Percentiles rank a stretch among this genome's conserved stretches.
Conservation (phyloP, 2,329 filamentous ascomycete species). For the Aureobasidium subglaciale region DNA sequence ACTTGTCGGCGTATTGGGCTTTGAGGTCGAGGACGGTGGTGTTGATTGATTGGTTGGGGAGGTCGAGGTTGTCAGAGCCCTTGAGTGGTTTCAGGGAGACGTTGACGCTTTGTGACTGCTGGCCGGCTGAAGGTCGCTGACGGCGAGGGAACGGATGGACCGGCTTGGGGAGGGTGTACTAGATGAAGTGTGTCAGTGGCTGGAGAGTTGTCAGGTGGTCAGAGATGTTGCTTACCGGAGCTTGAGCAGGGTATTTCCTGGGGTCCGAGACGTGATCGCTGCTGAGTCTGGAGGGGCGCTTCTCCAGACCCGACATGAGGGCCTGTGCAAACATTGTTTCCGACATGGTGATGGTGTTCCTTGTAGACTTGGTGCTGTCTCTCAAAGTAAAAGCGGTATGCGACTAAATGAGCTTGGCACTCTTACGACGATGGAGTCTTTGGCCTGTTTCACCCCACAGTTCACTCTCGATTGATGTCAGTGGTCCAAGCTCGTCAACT, state of each 20-base stretch:
- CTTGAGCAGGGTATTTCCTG: constrained; percentile 65
- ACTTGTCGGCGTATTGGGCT: constrained; percentile 55
- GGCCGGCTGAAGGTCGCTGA: constrained; percentile 37
- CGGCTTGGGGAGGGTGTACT: constrained; percentile 68
- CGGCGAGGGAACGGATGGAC: constrained; percentile 46
- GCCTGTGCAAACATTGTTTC: constrained; percentile 78
- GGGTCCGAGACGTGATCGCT: constrained; percentile 86
- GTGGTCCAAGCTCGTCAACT: constrained; percentile 11
- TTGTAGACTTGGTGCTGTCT: neutral
- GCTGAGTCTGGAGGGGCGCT: constrained; percentile 71
- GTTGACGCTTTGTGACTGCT: constrained; percentile 34
- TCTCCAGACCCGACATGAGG: constrained; percentile 74
- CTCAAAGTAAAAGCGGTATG: neutral
- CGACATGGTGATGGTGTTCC: constrained; percentile 17
- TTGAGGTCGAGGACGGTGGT: constrained; percentile 79
- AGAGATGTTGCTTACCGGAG: constrained; percentile 54
- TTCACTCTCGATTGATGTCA: neutral
- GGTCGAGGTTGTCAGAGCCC: constrained; percentile 62
- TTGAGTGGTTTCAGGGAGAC: constrained; percentile 69
- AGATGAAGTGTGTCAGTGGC: neutral
- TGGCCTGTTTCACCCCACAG: neutral
- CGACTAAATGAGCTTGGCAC: neutral
- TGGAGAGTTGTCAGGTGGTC: neutral
- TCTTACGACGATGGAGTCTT: neutral
- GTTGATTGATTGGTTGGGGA: constrained; percentile 54